phyloP scores from a whole-genome alignment of 257 asterid genomes.

The Eustoma russellianum region DNA sequence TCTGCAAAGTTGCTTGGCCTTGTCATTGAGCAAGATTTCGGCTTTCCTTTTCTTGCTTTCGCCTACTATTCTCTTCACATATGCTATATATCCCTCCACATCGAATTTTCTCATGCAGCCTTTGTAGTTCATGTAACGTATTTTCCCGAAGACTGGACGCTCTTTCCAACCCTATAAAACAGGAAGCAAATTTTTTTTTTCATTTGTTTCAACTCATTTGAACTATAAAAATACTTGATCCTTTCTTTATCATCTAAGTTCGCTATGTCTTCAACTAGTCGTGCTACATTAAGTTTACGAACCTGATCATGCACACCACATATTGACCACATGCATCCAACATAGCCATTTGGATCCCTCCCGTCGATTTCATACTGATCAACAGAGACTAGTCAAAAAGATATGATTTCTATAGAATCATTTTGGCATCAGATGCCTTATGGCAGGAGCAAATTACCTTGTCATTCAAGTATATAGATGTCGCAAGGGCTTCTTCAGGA shows the following conservation, averaged over 20 bases:
- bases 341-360: slow-evolving; percentile 93
- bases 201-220: neutral
- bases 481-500: slow-evolving; percentile 92
- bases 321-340: slow-evolving; percentile 99
- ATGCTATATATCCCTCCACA: slow-evolving; percentile 70
- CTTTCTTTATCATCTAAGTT: too few species aligned
- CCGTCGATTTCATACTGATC: slow-evolving; percentile 87
- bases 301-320: slow-evolving; percentile 99
- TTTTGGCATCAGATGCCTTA: neutral
- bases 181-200: neutral
- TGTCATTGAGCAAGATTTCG: slow-evolving; percentile 27
- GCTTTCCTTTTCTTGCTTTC: slow-evolving; percentile 79
- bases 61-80: slow-evolving; percentile 54
- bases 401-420: slow-evolving; percentile 3
- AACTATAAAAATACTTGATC: too few species aligned
- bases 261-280: too few species aligned
- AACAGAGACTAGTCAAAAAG: neutral
- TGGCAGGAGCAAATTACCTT: slow-evolving; percentile 30
- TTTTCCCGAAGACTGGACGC: slow-evolving; percentile 77
- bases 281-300: too few species aligned
- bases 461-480: slow-evolving; percentile 67
- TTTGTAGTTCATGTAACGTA: slow-evolving; percentile 87
- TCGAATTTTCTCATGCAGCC: slow-evolving; percentile 96
- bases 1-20: slow-evolving; percentile 30
- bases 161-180: slow-evolving; percentile 71